Evolutionary conservation across 1,139 yeast species (phyloP).

Genomic region (Sugiyamaella pinicola): DNA sequence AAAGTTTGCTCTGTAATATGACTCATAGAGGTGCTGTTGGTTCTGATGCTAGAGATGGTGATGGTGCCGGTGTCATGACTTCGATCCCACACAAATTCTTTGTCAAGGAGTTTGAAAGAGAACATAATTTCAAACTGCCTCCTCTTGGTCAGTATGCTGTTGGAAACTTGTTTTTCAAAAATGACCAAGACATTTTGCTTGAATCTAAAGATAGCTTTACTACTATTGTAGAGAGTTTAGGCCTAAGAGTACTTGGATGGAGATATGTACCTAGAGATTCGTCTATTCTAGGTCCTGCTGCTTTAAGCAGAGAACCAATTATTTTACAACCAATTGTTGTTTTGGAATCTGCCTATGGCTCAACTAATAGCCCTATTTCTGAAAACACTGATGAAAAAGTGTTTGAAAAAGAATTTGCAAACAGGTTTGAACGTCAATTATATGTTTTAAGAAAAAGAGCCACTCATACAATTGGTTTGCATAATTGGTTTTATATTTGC

Average conservation of each 20-base stretch:
- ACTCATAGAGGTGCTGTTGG: constrained; percentile 98
- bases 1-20: constrained; percentile 87
- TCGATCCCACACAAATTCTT: constrained; percentile 90
- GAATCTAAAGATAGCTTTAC: constrained; percentile 78
- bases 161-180: constrained; percentile 90
- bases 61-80: constrained; percentile 96
- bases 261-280: constrained; percentile 95
- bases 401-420: constrained; percentile 60
- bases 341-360: constrained; percentile 57
- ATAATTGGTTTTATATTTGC: constrained; percentile 97
- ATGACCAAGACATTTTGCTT: constrained; percentile 64
- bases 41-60: constrained; percentile 95
- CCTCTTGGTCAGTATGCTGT: constrained; percentile 86
- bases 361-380: constrained; percentile 36
- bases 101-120: constrained; percentile 70
- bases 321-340: constrained; percentile 89
- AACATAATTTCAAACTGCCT: constrained; percentile 64
- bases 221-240: constrained; percentile 72
- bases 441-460: constrained; percentile 87
- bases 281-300: constrained; percentile 90
- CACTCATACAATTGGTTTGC: constrained; percentile 86
- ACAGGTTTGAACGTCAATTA: constrained; percentile 77
- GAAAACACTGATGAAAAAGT: constrained; percentile 44
- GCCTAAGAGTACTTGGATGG: constrained; percentile 89
- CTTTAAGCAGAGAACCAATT: constrained; percentile 88